Evolutionary conservation across 805 yeast genomes (phyloP).

Genomic region (Starmerella geochares): DNA sequence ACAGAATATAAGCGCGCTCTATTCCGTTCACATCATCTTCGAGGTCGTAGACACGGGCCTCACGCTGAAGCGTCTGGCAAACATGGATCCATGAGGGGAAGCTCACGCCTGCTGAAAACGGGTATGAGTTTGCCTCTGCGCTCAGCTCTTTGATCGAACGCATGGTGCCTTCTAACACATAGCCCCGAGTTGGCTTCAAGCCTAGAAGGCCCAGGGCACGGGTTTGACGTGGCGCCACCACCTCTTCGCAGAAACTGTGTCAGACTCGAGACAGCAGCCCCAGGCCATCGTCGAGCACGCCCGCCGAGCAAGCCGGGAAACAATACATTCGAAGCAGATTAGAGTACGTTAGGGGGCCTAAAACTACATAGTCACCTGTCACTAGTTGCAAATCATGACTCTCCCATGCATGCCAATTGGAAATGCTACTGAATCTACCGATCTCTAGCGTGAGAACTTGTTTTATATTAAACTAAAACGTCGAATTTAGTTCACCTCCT

Average conservation of each 20-base stretch:
- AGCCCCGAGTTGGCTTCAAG: not conserved
- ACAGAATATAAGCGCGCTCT: conserved; percentile 46
- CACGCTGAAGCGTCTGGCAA: conserved; percentile 35
- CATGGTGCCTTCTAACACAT: conserved; percentile 1
- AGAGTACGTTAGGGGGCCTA: too few relatives aligned
- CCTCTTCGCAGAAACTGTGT: not conserved
- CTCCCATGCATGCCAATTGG: too few relatives aligned
- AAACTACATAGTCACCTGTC: too few relatives aligned
- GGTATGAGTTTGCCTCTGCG: conserved; percentile 44
- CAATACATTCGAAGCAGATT: too few relatives aligned
- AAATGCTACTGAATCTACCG: too few relatives aligned
- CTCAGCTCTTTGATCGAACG: conserved; percentile 31
- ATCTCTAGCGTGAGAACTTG: too few relatives aligned
- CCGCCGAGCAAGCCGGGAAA: too few relatives aligned
- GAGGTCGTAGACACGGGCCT: conserved; percentile 39
- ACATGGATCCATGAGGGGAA: conserved; percentile 48
- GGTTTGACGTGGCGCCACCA: not conserved
- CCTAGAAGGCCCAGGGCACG: not conserved
- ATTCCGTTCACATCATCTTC: conserved; percentile 32
- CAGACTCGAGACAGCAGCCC: too few relatives aligned
- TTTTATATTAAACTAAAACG: too few relatives aligned
- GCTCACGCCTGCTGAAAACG: conserved; percentile 43
- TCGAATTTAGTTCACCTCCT: conserved; percentile 30
- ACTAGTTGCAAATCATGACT: too few relatives aligned
- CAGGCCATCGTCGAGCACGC: too few relatives aligned